Evolutionary conservation across 768 basidiomycete species (phyloP), one percentile per base, ranked within the genome.

Genomic region (Clitopilus hobsonii): DNA sequence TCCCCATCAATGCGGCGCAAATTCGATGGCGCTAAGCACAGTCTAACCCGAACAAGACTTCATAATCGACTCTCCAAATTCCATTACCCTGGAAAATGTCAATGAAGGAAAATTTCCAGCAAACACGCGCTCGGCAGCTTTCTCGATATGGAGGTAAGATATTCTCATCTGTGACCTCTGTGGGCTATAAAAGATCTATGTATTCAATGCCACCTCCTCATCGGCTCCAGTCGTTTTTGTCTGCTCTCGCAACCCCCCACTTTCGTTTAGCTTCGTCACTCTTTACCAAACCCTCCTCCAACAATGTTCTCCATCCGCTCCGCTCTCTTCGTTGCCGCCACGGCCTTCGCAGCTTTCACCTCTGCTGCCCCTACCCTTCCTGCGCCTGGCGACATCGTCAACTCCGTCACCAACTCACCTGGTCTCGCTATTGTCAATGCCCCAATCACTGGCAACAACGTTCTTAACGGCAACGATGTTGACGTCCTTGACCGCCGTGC

Each of bases 271-370:
- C n/a, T 45, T 20, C n/a, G n/a, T 45, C 41, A 18, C 41, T 45
- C n/a, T 36, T 36, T 14, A 11, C 41, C n/a, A 45, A 45, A 16
- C 41, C 16, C n/a, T 20, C 41, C 41, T 16, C 11, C 41, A 51
- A 51, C 26, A 51, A 51, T 51, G 49, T 22, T 23, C 24, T 49
- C 48, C 18, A 18, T 51, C 27, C 26, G 49, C 49, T 28, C 49
- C 18, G 27, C 30, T 16, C 29, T 51, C 49, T n/a, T 51, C 49
- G 10, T 51, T 22, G 49, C 49, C 49, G 30, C 49, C 23, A 26
- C 49, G 14, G 49, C 49, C 16, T 51, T 51, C 23, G 49, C 49
- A 27, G 49, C 49, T 29, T 51, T 51, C 49, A 51, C 49, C 25
- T 51, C 49, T 18, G 49, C 49, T n/a, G 49, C 49, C n/a, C 49